Evolutionary conservation across 179 eudicot species (phyloP), one percentile per base, ranked within the genome.

Genomic region (Beta corolliflora): DNA sequence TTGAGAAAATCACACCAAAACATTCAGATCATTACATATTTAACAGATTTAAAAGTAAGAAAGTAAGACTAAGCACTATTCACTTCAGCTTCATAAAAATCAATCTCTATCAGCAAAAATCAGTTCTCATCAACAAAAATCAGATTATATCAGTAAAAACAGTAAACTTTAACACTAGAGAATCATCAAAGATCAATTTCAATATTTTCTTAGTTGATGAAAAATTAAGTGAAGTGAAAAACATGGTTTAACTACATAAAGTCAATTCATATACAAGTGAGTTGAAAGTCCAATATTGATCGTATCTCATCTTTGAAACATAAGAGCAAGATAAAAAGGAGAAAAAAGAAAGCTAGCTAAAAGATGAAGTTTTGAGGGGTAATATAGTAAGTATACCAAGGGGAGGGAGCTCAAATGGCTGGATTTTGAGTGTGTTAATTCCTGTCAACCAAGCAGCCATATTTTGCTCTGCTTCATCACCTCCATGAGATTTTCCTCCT

Each of bases 361-460:
- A 31, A 41, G 21, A 53, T 36, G 64, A 68, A 50, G 11, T 46
- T 16, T 8, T 48, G 61, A 15, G 23, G 13, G 12, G 5, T 15
- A 66, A 36, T 36, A 36, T 7, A 48, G 52, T 48, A 48, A 36
- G 59, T 29, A 29, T 85, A 95, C 98, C 98, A 81, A 95, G 93
- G 61, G 95, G 77, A 80, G 97, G 97, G 23, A 95, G 97, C 71
- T 86, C 86, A 87, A 93, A 95, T 73, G 94, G 98, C 79, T 84
- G 95, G 73, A 95, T 93, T 87, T 93, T 91, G 89, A 95, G 92
- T 77, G 90, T 88, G 65, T 95, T 93, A 73, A 91, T 81, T 6
- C 91, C 89, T 61, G 92, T 70, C 18, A 93, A 87, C 98, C 98
- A 95, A 86, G 98, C 98, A 60, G 98, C 98, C 98, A 93, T 91